These are phyloP conservation scores for Ailanthus altissimus DNA, from an alignment of 345 rosid genomes.

Conservation along the genomic window DNA sequence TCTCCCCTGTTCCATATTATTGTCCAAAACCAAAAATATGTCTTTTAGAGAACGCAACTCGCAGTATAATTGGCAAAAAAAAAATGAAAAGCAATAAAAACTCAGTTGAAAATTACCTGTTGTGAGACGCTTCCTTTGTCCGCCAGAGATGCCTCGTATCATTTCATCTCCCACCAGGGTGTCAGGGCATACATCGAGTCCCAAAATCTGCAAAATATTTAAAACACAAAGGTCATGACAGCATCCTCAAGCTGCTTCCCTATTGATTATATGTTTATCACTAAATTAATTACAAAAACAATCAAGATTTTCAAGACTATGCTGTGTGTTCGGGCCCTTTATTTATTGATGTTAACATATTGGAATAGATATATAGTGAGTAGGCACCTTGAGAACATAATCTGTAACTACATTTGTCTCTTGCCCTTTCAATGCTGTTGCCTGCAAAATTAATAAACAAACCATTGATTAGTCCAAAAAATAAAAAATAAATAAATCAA, in stretches of 20 bases:
- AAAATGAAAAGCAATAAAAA: too few relatives aligned
- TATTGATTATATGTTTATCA: background rate
- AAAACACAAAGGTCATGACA: too few relatives aligned
- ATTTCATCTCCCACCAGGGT: conserved; percentile 59
- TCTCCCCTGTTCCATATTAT: conserved; percentile 53
- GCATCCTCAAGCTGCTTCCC: too few relatives aligned
- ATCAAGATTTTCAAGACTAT: background rate
- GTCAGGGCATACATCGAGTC: conserved; percentile 65
- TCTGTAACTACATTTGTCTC: conserved; percentile 68
- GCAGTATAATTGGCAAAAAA: too few relatives aligned
- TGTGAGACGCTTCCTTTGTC: conserved; percentile 59
- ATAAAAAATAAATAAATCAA: background rate
- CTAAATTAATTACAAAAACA: background rate
- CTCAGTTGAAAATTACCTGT: conserved; percentile 40
- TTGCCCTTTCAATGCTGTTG: conserved; percentile 66
- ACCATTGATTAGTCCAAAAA: background rate
- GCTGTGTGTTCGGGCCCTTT: too few relatives aligned
- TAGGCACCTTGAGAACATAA: conserved; percentile 70
- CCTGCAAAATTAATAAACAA: conserved; percentile 38
- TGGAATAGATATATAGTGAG: too few relatives aligned
- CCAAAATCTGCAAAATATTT: conserved; percentile 43
- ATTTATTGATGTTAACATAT: too few relatives aligned
- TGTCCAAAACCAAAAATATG: too few relatives aligned
- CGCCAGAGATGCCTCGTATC: conserved; percentile 65
- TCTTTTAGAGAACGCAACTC: too few relatives aligned